Evolutionary conservation across 192 early-diverging fungal species (phyloP), one percentile per base, ranked within the genome.

Genomic region (Lobosporangium transversale): DNA sequence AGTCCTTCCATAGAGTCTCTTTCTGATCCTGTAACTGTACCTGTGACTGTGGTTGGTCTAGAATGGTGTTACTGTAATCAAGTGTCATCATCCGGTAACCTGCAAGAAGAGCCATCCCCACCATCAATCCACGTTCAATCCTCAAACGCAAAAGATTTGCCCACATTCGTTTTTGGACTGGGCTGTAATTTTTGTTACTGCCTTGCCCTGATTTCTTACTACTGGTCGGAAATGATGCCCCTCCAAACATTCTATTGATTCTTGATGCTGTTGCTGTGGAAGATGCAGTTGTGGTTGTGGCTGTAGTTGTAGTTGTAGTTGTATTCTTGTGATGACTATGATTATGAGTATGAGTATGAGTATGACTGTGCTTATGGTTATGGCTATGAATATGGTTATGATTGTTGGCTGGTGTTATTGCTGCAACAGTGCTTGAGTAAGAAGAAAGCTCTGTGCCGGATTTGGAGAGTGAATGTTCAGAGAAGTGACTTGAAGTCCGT

Each of bases 1-100:
- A n/a, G n/a, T n/a, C n/a, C n/a, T n/a, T n/a, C n/a, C n/a, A n/a
- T n/a, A n/a, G n/a, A n/a, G n/a, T n/a, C n/a, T n/a, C n/a, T n/a
- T n/a, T n/a, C n/a, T n/a, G n/a, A n/a, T n/a, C n/a, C n/a, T n/a
- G n/a, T n/a, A n/a, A n/a, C n/a, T n/a, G n/a, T n/a, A n/a, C n/a
- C n/a, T n/a, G n/a, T n/a, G n/a, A n/a, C n/a, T n/a, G n/a, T n/a
- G n/a, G n/a, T n/a, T n/a, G n/a, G n/a, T n/a, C n/a, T n/a, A n/a
- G n/a, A n/a, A n/a, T n/a, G n/a, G n/a, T n/a, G n/a, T n/a, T 29
- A 35, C 48, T 66, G 35, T 61, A 66, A 35, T 67, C 65, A 26
- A 76, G 53, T 29, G 65, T 67, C 73, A 76, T 76, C 63, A 76
- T 76, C 4, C 73, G 51, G 29, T 76, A 76, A 44, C 73, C 64